Base-by-base conservation (phyloP, 129 eudicot genomes). In the Arctium minus region DNA sequence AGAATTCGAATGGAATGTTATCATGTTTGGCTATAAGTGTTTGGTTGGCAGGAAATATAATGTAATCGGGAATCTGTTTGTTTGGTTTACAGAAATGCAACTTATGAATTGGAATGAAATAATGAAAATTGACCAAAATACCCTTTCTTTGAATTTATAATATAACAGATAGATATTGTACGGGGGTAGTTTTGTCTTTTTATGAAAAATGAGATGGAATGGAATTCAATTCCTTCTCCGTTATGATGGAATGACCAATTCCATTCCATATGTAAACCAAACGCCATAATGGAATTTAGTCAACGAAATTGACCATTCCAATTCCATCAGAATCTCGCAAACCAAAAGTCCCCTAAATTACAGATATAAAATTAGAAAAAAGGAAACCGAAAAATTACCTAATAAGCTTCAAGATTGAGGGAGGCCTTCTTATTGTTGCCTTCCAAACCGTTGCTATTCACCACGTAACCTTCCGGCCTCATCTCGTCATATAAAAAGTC, bases 401-500 rank as follows among this genome's bases (percentile, higher is more conserved):
- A 56, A 56, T 56, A 56, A 56, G 1, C 67, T 56, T 56, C 67
- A 56, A 56, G 67, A 56, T 56, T 17, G 7, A 15, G 8, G 8
- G 1, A 17, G 11, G 15, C 22, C 27, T 71, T 69, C 76, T 33
- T 69, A 40, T 38, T 29, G 13, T 56, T 50, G 38, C 78, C 60
- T 53, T 67, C 46, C 77, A 83, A 84, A 39, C 50, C 72, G 33
- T 83, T 67, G 44, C 50, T 85, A 73, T 84, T 73, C 22, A 12
- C 83, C 79, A 39, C 15, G 40, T 85, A 78, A 80, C 74, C 87
- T 85, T 88, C 86, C 81, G 86, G 62, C 70, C 38, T 82, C 90
- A 91, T 89, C 70, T 91, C 89, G 64, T 88, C 90, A 69, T 90
- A 92, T 29, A 92, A 73, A 70, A 87, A 10, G 53, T 85, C 75